Conservation (phyloP, 208 protist species). For the Phytomonas sp. region DNA sequence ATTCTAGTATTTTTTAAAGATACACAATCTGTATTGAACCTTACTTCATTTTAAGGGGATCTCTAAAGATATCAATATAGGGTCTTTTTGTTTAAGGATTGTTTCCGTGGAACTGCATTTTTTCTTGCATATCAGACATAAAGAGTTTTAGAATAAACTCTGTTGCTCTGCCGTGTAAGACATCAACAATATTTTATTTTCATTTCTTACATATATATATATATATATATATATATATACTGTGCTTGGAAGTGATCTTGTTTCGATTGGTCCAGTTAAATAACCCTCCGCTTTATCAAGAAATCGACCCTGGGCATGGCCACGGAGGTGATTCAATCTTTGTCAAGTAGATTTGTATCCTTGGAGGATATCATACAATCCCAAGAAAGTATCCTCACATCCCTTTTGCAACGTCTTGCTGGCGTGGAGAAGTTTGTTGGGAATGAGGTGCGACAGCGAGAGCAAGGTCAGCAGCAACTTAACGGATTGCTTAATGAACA, state of each 20-base stretch:
- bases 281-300: conserved; percentile 11
- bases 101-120: neutral
- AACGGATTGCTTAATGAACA: conserved; percentile 25
- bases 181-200: neutral
- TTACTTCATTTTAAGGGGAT: neutral
- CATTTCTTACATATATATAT: neutral
- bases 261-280: conserved; percentile 14
- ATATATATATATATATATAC: conserved; percentile 10
- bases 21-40: neutral
- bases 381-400: conserved; percentile 52
- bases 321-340: conserved; percentile 25
- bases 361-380: conserved; percentile 75
- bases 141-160: neutral
- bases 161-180: neutral
- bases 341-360: conserved; percentile 58
- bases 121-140: neutral
- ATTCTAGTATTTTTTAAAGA: neutral
- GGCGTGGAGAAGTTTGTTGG: conserved; percentile 69
- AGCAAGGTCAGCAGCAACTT: conserved; percentile 41
- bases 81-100: neutral
- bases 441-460: conserved; percentile 32
- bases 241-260: neutral
- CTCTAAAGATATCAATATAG: neutral
- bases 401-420: conserved; percentile 57
- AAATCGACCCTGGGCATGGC: neutral